Percentiles rank a stretch among this genome's conserved stretches.
phyloP scores from a whole-genome alignment of 345 rosid genomes.

The Ailanthus altissimus region DNA sequence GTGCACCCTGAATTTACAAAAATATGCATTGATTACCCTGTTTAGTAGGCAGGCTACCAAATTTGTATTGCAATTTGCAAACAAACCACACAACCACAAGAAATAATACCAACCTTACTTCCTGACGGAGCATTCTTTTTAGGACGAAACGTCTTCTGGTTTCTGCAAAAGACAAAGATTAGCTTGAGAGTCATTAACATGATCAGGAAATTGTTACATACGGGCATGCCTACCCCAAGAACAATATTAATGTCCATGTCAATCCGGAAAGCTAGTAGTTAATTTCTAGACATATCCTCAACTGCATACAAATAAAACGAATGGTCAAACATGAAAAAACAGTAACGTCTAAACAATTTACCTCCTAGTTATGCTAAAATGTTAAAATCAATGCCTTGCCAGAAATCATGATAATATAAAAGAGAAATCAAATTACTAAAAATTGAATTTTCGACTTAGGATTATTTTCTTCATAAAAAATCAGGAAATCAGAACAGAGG shows the following conservation, averaged over 20 bases:
- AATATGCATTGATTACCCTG: not conserved
- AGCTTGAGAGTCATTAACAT: not conserved
- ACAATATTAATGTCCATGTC: not conserved
- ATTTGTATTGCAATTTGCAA: not conserved
- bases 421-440: not conserved
- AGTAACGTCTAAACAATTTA: not conserved
- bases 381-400: no score
- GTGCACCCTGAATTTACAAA: conserved; percentile 55
- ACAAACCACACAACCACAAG: not conserved
- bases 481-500: no score
- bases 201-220: not conserved
- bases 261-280: not conserved
- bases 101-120: conserved; percentile 44
- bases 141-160: conserved; percentile 71
- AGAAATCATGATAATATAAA: no score
- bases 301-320: not conserved
- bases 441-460: not conserved
- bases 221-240: not conserved
- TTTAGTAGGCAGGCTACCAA: not conserved
- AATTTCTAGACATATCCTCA: not conserved
- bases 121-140: conserved; percentile 74
- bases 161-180: conserved; percentile 35
- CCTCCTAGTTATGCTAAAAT: not conserved
- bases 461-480: no score
- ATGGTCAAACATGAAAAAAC: not conserved